These are phyloP conservation scores for Debaryomycetaceae sp. DNA, from an alignment of 1,139 yeast species.

Conservation along the genomic window DNA sequence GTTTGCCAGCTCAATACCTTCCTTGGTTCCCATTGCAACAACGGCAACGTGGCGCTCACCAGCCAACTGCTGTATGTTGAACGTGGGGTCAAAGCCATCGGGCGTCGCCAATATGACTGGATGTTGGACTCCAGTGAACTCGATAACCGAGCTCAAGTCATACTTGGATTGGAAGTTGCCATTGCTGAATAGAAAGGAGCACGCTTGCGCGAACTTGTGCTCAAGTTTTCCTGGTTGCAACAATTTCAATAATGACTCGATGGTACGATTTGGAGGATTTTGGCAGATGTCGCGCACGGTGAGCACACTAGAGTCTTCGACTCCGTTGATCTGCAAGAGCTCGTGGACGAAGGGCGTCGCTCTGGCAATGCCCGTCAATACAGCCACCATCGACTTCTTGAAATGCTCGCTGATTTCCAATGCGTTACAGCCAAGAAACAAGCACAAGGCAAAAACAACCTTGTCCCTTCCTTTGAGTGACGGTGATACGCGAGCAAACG, in stretches of 20 bases:
- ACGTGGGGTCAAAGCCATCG: slow-evolving; percentile 65
- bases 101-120: slow-evolving; percentile 57
- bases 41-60: slow-evolving; percentile 25
- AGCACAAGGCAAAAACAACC: slow-evolving; percentile 37
- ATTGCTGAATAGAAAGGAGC: slow-evolving; percentile 22
- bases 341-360: background rate
- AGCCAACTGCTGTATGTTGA: slow-evolving; percentile 47
- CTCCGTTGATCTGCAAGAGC: slow-evolving; percentile 3
- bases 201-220: slow-evolving; percentile 17
- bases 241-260: slow-evolving; percentile 12
- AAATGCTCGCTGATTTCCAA: slow-evolving; percentile 25
- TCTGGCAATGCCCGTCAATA: slow-evolving; percentile 9
- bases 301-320: background rate
- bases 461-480: slow-evolving; percentile 51
- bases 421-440: slow-evolving; percentile 26
- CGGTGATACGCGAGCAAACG: slow-evolving; percentile 42
- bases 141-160: slow-evolving; percentile 21
- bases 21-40: slow-evolving; percentile 75
- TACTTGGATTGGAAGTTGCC: slow-evolving; percentile 24
- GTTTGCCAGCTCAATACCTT: slow-evolving; percentile 57
- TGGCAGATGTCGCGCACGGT: slow-evolving; percentile 10
- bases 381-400: slow-evolving; percentile 11
- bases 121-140: slow-evolving; percentile 10
- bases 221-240: slow-evolving; percentile 12
- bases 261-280: slow-evolving; percentile 19